Evolutionary conservation across 164 flowering plant species (phyloP), one percentile per base, ranked within the genome.

Genomic region (Platanus orientalis): DNA sequence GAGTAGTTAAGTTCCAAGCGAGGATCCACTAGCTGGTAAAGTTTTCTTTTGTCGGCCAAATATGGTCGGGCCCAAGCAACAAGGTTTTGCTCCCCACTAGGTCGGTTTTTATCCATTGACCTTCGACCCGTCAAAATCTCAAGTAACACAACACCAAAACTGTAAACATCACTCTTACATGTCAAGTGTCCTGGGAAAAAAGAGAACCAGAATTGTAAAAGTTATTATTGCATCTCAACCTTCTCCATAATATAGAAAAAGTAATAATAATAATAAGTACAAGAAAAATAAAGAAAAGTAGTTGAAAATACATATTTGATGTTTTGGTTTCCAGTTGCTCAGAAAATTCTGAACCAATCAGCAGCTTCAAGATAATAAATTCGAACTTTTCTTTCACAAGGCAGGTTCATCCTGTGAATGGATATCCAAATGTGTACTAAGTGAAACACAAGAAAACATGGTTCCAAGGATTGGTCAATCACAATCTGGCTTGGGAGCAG

Each of bases 81-180:
- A 9, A 93, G 85, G 65, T 87, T 90, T 69, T 93, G 97, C 71
- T 93, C 94, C 25, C 90, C 84, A 54, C 80, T 83, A 0, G 96
- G 97, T 21, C 96, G 81, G 49, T 84, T 90, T 79, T 88, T 90
- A 82, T 93, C 98, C 92, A 93, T 83, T 24, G 98, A 84, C 75
- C 98, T 81, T 69, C 98, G 70, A 27, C 98, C 98, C 7, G 98
- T 90, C 68, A 93, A 63, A 40, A 93, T 90, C 80, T 90, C 98
- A 30, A 92, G 84, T 42, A 92, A 80, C 68, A 92, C 98, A 30
- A 92, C 98, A 0, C 98, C 98, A 47, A 88, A 93, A 75, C 98
- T 87, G 63, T 83, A 93, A 25, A 93, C 96, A 66, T 90, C 97
- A 58, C 97, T 93, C 75, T 83, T 93, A 7, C 94, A 80, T 60